Evolutionary conservation across 768 basidiomycete genomes (phyloP), one percentile per base, ranked within the genome.

Genomic region (Rhodosporidiobolus sp.): DNA sequence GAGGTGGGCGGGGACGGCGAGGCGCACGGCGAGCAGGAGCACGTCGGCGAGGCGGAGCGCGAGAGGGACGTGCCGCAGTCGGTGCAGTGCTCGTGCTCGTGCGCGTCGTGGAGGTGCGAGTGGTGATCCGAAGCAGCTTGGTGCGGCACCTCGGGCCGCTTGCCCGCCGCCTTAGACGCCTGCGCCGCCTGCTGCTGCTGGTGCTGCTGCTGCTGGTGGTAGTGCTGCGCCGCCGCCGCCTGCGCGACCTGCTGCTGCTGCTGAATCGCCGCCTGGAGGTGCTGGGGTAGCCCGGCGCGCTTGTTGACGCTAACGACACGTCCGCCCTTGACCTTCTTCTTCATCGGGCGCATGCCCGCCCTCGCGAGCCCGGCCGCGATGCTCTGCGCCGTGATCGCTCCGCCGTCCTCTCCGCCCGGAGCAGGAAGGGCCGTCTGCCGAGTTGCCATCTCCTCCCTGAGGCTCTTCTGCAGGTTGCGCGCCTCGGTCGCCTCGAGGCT

Each of bases 401-500:
- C 38, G 38, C 38, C 38, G 38, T 43, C 38, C 38, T 43, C 38
- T 14, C 38, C 38, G 7, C 38, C 38, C 8, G 8, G 8, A 14
- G 38, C 14, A 14, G 38, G 7, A 7, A 43, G 14, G 8, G 38
- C 38, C 38, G 38, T 7, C 38, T 43, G 38, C 8, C 38, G 38
- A 1, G 50, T 20, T 1, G 63, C 58, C 61, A 72, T 63, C 35
- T 67, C 71, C 14, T 32, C 58, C n/a, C 71, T 30, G 38, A 72
- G 45, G 34, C 57, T 58, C 50, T 55, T 63, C 35, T 72, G 71
- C 9, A 72, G 48, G 35, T 53, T 67, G 32, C 71, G 32, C 60
- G 71, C 71, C 63, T 72, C 71, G 66, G 57, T 72, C 66, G 71
- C 71, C 52, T 72, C 71, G 32, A 72, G 63, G 32, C 54, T 58